Evolutionary conservation across 2,329 filamentous ascomycete species (phyloP).

Genomic region (Stachybotrys chlorohalonatus): DNA sequence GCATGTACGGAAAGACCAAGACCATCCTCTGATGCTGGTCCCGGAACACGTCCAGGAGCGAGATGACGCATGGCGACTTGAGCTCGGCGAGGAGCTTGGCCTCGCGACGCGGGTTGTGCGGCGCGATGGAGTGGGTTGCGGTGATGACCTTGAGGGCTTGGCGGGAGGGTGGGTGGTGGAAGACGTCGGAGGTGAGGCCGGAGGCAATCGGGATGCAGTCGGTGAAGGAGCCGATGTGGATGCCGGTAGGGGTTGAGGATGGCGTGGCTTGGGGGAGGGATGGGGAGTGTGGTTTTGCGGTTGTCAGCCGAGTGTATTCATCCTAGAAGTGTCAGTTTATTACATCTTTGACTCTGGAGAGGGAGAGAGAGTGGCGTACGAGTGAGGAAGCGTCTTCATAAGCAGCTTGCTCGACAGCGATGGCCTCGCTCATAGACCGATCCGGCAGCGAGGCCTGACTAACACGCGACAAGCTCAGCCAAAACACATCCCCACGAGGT

Average conservation of each 20-base stretch:
- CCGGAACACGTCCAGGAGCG: slow-evolving; percentile 64
- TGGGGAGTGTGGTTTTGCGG: slow-evolving; percentile 20
- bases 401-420: slow-evolving; percentile 55
- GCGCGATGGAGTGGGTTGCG: slow-evolving; percentile 61
- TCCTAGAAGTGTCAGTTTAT: slow-evolving; percentile 32
- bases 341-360: slow-evolving; percentile 13
- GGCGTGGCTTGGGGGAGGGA: slow-evolving; percentile 3
- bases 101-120: slow-evolving; percentile 77
- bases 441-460: slow-evolving; percentile 21
- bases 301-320: slow-evolving; percentile 38
- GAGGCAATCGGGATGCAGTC: slow-evolving; percentile 46
- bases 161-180: slow-evolving; percentile 45
- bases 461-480: neutral
- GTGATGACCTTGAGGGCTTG: slow-evolving; percentile 80
- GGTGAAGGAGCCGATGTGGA: slow-evolving; percentile 43
- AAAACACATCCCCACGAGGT: too few species aligned
- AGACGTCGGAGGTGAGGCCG: slow-evolving; percentile 78
- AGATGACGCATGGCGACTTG: slow-evolving; percentile 53
- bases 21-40: slow-evolving; percentile 64
- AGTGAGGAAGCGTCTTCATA: slow-evolving; percentile 48
- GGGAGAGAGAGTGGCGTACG: slow-evolving; percentile 31
- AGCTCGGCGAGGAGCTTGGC: slow-evolving; percentile 60
- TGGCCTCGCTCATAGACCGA: slow-evolving; percentile 37
- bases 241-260: slow-evolving; percentile 15
- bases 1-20: slow-evolving; percentile 78